Evolutionary conservation across 345 rosid species (phyloP).

Genomic region (Theobroma cacao): DNA sequence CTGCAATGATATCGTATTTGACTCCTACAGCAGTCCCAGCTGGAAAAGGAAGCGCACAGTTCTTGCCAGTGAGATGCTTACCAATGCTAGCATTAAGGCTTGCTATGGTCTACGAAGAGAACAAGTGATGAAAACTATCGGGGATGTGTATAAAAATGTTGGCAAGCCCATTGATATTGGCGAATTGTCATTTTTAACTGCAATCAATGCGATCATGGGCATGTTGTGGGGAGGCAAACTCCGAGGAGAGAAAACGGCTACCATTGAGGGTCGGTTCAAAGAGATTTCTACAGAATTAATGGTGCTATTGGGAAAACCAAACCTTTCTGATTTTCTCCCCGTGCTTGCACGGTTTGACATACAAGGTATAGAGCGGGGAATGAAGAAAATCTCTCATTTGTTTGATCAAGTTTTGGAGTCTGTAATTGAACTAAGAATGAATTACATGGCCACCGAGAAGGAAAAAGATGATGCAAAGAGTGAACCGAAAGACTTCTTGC

Average conservation of each 20-base stretch:
- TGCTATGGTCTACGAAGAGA: slow-evolving; percentile 3
- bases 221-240: slow-evolving; percentile 38
- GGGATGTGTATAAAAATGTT: not conserved
- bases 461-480: not conserved
- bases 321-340: slow-evolving; percentile 45
- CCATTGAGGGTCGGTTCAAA: slow-evolving; percentile 9
- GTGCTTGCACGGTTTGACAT: slow-evolving; percentile 36
- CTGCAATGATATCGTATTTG: slow-evolving; percentile 25
- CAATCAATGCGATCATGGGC: slow-evolving; percentile 10
- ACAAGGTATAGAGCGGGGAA: slow-evolving; percentile 32
- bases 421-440: slow-evolving; percentile 16
- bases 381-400: not conserved
- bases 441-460: not conserved
- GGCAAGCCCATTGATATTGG: slow-evolving; percentile 29
- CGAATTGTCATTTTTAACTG: slow-evolving; percentile 14
- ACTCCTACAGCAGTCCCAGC: slow-evolving; percentile 11
- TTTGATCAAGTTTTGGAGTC: slow-evolving; percentile 19
- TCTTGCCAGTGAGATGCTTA: slow-evolving; percentile 19
- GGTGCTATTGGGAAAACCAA: slow-evolving; percentile 25
- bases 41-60: slow-evolving; percentile 27
- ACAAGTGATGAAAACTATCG: slow-evolving; percentile 11
- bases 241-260: not conserved
- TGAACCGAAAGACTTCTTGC: slow-evolving; percentile 22
- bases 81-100: slow-evolving; percentile 11
- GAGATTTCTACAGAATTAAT: slow-evolving; percentile 9